phyloP scores from a whole-genome alignment of 257 asterid species.

The Plantago elongata region DNA sequence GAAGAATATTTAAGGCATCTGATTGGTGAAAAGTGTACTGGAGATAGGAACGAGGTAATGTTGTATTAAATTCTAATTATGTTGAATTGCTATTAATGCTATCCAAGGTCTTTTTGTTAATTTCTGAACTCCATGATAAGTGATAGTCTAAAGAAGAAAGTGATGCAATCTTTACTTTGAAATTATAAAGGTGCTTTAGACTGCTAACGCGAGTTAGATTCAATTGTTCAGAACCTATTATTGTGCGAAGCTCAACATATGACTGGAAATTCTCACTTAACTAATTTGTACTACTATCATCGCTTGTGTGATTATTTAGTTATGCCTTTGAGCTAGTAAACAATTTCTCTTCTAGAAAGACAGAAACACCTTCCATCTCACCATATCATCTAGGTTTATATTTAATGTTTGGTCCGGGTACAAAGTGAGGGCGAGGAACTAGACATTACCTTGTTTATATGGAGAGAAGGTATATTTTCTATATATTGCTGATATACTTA shows the following conservation, averaged over 20 bases:
- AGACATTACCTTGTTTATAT: no score
- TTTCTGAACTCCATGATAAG: neutral
- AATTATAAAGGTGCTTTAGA: neutral
- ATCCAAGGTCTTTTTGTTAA: neutral
- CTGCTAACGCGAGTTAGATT: neutral
- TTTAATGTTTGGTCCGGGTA: no score
- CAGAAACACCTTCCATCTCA: no score
- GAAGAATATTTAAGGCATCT: slow-evolving; percentile 87
- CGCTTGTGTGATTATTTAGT: neutral
- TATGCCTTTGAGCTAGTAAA: neutral
- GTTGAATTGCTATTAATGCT: slow-evolving; percentile 7
- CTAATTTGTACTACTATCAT: neutral
- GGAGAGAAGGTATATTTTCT: no score
- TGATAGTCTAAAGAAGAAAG: neutral
- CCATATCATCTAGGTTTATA: no score
- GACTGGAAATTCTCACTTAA: neutral
- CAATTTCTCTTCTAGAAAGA: no score
- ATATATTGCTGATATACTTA: no score
- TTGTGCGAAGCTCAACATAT: neutral
- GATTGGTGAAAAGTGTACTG: slow-evolving; percentile 75
- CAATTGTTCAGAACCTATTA: neutral
- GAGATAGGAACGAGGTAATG: slow-evolving; percentile 79
- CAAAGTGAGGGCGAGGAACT: no score
- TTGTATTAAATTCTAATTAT: slow-evolving; percentile 2
- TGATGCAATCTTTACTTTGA: neutral